phyloP scores from a whole-genome alignment of 2,329 filamentous ascomycete species.

The Fusarium abutilonis region DNA sequence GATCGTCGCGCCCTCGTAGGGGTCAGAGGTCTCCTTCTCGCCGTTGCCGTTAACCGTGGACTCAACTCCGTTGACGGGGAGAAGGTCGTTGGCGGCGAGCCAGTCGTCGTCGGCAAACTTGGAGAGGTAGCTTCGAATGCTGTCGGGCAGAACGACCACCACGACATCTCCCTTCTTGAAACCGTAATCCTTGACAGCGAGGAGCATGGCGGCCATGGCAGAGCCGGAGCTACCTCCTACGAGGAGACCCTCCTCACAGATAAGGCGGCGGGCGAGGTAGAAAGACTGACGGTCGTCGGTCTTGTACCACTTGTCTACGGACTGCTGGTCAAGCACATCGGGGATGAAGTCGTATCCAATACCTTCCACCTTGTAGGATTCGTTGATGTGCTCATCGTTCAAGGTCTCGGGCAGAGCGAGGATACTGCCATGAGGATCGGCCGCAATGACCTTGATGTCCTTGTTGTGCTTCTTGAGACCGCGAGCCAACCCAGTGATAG shows the following conservation, averaged over 20 bases:
- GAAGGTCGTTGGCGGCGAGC: constrained; percentile 94
- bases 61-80: constrained; percentile 68
- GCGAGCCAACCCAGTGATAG: constrained; percentile 87
- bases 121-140: constrained; percentile 95
- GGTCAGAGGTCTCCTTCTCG: constrained; percentile 63
- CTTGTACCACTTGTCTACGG: constrained; percentile 97
- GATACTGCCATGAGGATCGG: constrained; percentile 92
- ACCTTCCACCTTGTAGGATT: constrained; percentile 96
- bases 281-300: constrained; percentile 94
- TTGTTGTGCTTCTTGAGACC: constrained; percentile 89
- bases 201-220: constrained; percentile 83
- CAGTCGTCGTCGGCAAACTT: constrained; percentile 99
- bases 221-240: constrained; percentile 95
- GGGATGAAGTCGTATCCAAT: constrained; percentile 99
- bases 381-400: constrained; percentile 83
- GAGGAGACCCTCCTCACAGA: constrained; percentile 91
- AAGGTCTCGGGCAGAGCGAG: constrained; percentile 82
- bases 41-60: constrained; percentile 54
- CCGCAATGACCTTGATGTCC: constrained; percentile 87
- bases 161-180: constrained; percentile 86
- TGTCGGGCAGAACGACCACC: constrained; percentile 92
- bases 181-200: constrained; percentile 79
- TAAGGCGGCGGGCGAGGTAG: constrained; percentile 86
- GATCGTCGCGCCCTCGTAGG: constrained; percentile 82
- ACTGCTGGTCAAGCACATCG: constrained; percentile 82